phyloP scores from a whole-genome alignment of 345 rosid species.

The Sapria himalayana region DNA sequence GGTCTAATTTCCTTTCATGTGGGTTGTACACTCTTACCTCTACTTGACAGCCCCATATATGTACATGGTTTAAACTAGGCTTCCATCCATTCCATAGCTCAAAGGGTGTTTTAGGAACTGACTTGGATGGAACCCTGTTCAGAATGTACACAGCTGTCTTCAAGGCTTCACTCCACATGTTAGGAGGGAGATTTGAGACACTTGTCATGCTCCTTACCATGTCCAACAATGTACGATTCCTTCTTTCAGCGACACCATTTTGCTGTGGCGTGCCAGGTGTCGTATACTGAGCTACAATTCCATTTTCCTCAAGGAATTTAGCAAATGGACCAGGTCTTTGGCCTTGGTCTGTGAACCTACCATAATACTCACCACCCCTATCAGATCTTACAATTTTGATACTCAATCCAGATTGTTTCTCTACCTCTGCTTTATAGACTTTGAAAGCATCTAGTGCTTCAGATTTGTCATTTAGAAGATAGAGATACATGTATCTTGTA shows the following conservation, averaged over 20 bases:
- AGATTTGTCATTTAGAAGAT: not conserved
- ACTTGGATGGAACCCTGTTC: conserved; percentile 2
- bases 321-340: conserved; percentile 2
- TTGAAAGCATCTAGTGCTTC: conserved; percentile 3
- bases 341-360: not conserved
- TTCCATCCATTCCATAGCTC: conserved; percentile 7
- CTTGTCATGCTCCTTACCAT: conserved; percentile 4
- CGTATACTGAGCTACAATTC: conserved; percentile 1
- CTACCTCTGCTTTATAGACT: not conserved
- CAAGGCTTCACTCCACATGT: conserved; percentile 5
- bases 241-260: conserved; percentile 5
- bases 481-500: conserved; percentile 3
- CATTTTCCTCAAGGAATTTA: conserved; percentile 4
- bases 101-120: conserved; percentile 3
- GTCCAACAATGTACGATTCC: conserved; percentile 3
- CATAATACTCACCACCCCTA: conserved; percentile 4
- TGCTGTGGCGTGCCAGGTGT: conserved; percentile 2
- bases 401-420: not conserved
- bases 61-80: conserved; percentile 1
- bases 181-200: not conserved
- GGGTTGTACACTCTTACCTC: conserved; percentile 1
- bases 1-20: no score
- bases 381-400: conserved; percentile 1
- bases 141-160: conserved; percentile 3
- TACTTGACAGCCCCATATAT: conserved; percentile 1